These are phyloP conservation scores for Mycena chlorophos DNA, from an alignment of 768 basidiomycete genomes.

Conservation along the genomic window DNA sequence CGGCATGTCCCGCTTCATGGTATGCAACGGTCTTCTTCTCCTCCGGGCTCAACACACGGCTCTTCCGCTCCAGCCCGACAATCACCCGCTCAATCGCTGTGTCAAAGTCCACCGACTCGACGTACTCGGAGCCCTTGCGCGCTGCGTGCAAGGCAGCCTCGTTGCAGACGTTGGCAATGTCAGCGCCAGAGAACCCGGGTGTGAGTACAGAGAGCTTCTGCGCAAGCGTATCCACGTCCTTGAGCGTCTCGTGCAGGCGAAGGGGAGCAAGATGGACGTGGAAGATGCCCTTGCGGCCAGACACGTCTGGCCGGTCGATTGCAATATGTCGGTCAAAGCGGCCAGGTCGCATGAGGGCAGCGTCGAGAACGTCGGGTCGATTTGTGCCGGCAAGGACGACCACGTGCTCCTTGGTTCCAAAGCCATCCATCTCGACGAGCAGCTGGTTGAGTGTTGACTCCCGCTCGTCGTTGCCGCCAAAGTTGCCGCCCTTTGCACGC, in stretches of 20 bases:
- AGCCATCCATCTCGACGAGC: slow-evolving; percentile 99
- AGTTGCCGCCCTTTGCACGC: slow-evolving; percentile 74
- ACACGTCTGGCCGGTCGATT: slow-evolving; percentile 93
- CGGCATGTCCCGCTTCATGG: slow-evolving; percentile 98
- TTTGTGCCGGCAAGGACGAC: slow-evolving; percentile 98
- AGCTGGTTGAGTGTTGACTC: slow-evolving; percentile 97
- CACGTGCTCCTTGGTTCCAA: slow-evolving; percentile 94
- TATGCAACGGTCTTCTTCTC: slow-evolving; percentile 99
- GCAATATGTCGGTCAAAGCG: slow-evolving; percentile 96
- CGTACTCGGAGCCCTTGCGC: slow-evolving; percentile 73
- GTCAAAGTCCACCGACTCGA: slow-evolving; percentile 88
- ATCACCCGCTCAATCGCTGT: slow-evolving; percentile 98
- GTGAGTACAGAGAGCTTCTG: slow-evolving; percentile 96
- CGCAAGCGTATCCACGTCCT: slow-evolving; percentile 59
- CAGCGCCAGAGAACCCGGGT: slow-evolving; percentile 97
- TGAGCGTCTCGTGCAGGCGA: slow-evolving; percentile 58
- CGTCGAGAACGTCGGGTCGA: slow-evolving; percentile 92
- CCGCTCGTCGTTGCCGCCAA: slow-evolving; percentile 92
- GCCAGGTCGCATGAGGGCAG: slow-evolving; percentile 94
- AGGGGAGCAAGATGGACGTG: slow-evolving; percentile 87
- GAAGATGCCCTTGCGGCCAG: slow-evolving; percentile 92
- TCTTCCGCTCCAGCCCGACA: slow-evolving; percentile 95
- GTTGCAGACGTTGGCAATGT: slow-evolving; percentile 98
- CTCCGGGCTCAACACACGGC: slow-evolving; percentile 85
- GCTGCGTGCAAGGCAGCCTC: slow-evolving; percentile 96